Base-by-base conservation (phyloP, 169 alveolate genomes). In the Babesia caballi region DNA sequence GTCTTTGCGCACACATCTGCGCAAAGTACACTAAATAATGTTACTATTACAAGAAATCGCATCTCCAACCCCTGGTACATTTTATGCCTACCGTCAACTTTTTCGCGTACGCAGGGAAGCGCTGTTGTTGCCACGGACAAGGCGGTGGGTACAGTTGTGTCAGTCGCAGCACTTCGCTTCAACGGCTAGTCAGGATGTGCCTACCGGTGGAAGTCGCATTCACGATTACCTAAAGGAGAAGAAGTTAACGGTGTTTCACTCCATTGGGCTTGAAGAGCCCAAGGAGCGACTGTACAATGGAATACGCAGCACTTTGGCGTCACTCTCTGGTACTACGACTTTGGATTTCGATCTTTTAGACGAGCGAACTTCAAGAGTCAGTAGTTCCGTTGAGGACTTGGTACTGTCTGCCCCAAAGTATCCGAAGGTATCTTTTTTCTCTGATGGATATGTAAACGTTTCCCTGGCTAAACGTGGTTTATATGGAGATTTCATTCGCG, bases 381-480 rank as follows among this genome's bases (percentile, higher is more conserved):
- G 35, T 33, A 51, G 28, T 23, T 6, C 8, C 0, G 35, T 15
- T 3, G 52, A 51, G 21, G 19, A 58, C 9, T 5, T 40, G 17
- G 27, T 66, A 0, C 25, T 33, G 32, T 46, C 52, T 15, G 40
- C 78, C 6, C 58, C 61, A 5, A 40, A 30, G 25, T 66, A 76
- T 36, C 78, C 78, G 5, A 49, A 76, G 61, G 78, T 25, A 7
- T 65, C 85, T 12, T 61, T 51, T 36, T 53, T 40, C 52, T 32
- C 78, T 5, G 85, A 76, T 47, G 85, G 85, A 17, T 33, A 32
- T 12, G 38, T 76, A 12, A 76, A 61, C 49, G 42, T 66, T 8
- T 47, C 72, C 17, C 21, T 63, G 58, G 46, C 80, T 9, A 25
- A 49, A 28, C 23, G 25, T 15, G 73, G 74, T 17, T 19, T 33